These are phyloP conservation scores for Leavenworthia alabamica DNA, from an alignment of 345 rosid genomes.

Conservation along the genomic window DNA sequence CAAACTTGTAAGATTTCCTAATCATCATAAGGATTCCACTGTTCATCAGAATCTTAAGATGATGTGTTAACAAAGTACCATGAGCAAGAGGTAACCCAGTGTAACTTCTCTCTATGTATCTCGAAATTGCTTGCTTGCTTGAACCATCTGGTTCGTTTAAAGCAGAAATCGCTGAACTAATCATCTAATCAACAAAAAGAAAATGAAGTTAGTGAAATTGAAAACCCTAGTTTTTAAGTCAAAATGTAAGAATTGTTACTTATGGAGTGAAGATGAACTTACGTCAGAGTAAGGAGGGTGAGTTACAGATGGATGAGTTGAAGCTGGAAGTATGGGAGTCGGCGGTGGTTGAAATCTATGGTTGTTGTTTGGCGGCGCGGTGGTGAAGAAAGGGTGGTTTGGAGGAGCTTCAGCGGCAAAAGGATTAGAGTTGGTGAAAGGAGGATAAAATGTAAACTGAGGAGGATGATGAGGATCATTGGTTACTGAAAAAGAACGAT, in stretches of 20 bases:
- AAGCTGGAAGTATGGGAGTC: too few species aligned
- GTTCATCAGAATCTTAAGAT: conserved; percentile 61
- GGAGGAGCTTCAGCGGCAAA: too few species aligned
- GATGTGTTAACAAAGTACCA: conserved; percentile 50
- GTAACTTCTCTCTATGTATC: conserved; percentile 57
- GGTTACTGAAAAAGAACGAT: conserved; percentile 29
- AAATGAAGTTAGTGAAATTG: neutral
- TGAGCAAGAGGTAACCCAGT: conserved; percentile 58
- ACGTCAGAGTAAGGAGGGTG: conserved; percentile 39
- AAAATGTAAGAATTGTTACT: neutral
- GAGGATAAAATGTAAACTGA: conserved; percentile 12
- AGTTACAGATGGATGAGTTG: neutral
- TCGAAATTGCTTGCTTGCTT: conserved; percentile 71
- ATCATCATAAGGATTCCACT: conserved; percentile 56
- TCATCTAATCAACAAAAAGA: conserved; percentile 48
- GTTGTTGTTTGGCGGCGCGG: conserved; percentile 23
- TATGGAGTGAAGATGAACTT: conserved; percentile 23
- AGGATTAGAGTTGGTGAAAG: conserved; percentile 20
- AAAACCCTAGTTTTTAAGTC: conserved; percentile 12
- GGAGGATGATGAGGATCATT: conserved; percentile 32
- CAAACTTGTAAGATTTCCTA: conserved; percentile 69
- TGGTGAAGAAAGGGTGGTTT: neutral
- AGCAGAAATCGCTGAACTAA: conserved; percentile 59
- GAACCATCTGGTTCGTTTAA: conserved; percentile 74
- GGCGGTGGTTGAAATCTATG: neutral